A percentile compares a stretch with the other conserved stretches of the same genome.
phyloP scores from a whole-genome alignment of 805 yeast genomes.

The Metschnikowia rubicola region DNA sequence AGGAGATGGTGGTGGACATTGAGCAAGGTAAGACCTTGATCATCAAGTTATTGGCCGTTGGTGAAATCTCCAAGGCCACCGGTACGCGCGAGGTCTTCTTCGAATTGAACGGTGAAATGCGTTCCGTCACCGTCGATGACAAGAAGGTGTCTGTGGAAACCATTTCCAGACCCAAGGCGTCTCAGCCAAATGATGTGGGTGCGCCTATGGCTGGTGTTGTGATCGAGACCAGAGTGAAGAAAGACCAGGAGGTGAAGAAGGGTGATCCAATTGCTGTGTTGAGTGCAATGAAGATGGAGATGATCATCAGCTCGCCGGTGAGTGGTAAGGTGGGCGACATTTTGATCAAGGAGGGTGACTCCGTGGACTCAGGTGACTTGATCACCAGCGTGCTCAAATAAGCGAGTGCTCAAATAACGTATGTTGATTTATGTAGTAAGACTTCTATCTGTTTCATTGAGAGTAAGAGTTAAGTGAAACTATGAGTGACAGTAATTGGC shows the following conservation, averaged over 20 bases:
- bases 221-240: slow-evolving; percentile 88
- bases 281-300: slow-evolving; percentile 99
- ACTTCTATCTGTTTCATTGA: not conserved
- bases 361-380: slow-evolving; percentile 92
- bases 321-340: slow-evolving; percentile 81
- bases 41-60: slow-evolving; percentile 86
- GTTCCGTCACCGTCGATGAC: slow-evolving; percentile 91
- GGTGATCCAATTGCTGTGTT: slow-evolving; percentile 93
- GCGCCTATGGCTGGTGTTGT: slow-evolving; percentile 99
- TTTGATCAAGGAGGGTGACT: slow-evolving; percentile 82
- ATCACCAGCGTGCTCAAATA: slow-evolving; percentile 41
- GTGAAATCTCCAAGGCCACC: slow-evolving; percentile 78
- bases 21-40: slow-evolving; percentile 94
- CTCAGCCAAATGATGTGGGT: slow-evolving; percentile 88
- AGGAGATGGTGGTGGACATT: slow-evolving; percentile 84
- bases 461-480: not conserved
- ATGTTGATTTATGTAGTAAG: not conserved
- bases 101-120: slow-evolving; percentile 96
- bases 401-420: not conserved
- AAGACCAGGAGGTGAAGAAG: slow-evolving; percentile 86
- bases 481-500: not conserved
- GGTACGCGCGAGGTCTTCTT: slow-evolving; percentile 96
- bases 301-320: slow-evolving; percentile 92
- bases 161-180: slow-evolving; percentile 86
- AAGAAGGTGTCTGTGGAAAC: slow-evolving; percentile 82